Evolutionary conservation across 1,284 basidiomycete species (phyloP).

Genomic region (Marasmius oreades): DNA sequence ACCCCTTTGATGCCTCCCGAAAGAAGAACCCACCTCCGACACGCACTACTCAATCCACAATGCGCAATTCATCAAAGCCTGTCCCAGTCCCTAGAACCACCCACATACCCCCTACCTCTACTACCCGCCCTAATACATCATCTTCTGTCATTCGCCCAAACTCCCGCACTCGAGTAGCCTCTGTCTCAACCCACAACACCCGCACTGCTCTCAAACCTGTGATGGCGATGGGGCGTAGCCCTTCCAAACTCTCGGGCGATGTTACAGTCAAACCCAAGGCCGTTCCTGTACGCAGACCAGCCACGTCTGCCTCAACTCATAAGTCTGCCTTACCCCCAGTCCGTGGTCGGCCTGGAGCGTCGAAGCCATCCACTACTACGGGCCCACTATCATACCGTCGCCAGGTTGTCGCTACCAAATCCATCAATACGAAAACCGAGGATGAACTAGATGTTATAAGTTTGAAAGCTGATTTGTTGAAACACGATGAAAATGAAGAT

Average conservation of each 20-base stretch:
- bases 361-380: too few species aligned
- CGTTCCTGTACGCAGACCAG: background rate
- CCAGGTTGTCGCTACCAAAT: too few species aligned
- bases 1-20: slow-evolving; percentile 18
- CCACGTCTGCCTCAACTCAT: background rate
- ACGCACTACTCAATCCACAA: too few species aligned
- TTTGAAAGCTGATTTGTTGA: too few species aligned
- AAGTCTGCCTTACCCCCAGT: too few species aligned
- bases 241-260: background rate
- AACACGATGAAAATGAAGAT: too few species aligned
- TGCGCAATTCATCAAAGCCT: too few species aligned
- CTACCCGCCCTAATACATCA: slow-evolving; percentile 5
- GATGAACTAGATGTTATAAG: too few species aligned
- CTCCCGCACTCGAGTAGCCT: background rate
- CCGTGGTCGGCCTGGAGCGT: too few species aligned
- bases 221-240: background rate
- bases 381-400: too few species aligned
- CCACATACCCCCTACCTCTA: background rate
- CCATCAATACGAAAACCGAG: too few species aligned
- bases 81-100: too few species aligned
- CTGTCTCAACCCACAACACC: background rate
- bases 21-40: background rate
- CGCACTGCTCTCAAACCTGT: background rate
- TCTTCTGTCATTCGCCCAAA: slow-evolving; percentile 2
- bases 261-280: background rate